A percentile compares a stretch with the other conserved stretches of the same genome.
Evolutionary conservation across 306 rosid species (phyloP).

Genomic region (Oemleria cerasiformis): DNA sequence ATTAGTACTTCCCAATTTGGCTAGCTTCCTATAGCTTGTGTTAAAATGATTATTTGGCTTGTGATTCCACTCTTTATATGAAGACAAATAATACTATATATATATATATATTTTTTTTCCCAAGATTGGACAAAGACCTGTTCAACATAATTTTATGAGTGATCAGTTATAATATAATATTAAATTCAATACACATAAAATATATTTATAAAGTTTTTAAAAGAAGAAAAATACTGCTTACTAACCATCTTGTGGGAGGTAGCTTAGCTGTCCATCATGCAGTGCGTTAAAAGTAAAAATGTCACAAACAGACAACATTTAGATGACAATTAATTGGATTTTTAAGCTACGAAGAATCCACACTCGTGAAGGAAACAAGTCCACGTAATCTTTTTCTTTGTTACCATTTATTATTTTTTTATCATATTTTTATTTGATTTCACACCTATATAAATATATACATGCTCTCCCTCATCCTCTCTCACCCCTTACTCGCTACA

Average conservation of each 20-base stretch:
- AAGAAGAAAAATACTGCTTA: too few species aligned
- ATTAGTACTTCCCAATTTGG: too few species aligned
- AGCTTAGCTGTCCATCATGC: background rate
- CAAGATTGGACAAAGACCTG: too few species aligned
- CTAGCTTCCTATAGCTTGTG: too few species aligned
- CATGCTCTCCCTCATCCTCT: conserved; percentile 2
- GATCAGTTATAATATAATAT: too few species aligned
- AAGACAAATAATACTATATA: too few species aligned
- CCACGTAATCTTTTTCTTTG: conserved; percentile 1
- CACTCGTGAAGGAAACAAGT: conserved; percentile 4
- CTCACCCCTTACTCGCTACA: background rate
- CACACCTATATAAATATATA: background rate
- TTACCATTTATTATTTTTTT: background rate
- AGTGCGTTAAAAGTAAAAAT: background rate
- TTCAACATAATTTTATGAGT: too few species aligned
- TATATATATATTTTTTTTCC: too few species aligned
- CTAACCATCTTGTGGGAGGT: background rate
- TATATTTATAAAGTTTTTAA: too few species aligned
- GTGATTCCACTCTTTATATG: too few species aligned
- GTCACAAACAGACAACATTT: background rate
- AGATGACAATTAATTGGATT: background rate
- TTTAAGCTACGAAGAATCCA: background rate
- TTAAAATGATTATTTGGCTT: too few species aligned
- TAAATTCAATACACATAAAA: too few species aligned
- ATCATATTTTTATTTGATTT: background rate